phyloP scores from a whole-genome alignment of 2,329 filamentous ascomycete species.

The Volutella citrinella region DNA sequence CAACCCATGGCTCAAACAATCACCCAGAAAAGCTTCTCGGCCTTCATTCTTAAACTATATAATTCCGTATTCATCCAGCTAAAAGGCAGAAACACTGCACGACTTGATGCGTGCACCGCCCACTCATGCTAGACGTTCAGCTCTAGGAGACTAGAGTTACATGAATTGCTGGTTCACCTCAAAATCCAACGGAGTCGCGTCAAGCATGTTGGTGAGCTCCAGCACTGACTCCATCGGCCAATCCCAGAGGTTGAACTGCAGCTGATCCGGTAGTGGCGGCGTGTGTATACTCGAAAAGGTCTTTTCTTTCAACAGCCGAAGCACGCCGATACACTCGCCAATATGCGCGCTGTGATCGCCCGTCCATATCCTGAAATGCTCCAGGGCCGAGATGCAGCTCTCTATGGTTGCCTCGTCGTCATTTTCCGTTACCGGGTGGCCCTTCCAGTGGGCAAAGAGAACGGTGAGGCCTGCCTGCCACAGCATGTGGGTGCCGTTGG shows the following conservation, averaged over 20 bases:
- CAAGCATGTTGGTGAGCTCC: conserved; percentile 22
- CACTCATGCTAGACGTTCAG: too few species aligned
- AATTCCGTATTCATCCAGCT: too few species aligned
- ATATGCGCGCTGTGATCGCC: conserved; percentile 13
- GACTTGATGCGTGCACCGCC: too few species aligned
- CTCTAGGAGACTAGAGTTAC: too few species aligned
- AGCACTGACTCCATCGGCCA: conserved; percentile 25
- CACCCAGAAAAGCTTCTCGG: too few species aligned
- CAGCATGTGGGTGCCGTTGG: conserved; percentile 24
- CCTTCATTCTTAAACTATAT: too few species aligned
- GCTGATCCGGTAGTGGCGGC: conserved; percentile 11
- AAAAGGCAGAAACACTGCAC: too few species aligned
- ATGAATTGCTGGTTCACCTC: conserved; percentile 3
- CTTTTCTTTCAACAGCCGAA: conserved; percentile 17
- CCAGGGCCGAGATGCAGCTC: conserved; percentile 13
- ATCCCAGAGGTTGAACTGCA: conserved; percentile 26
- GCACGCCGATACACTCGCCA: conserved; percentile 17
- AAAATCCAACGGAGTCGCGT: conserved; percentile 21
- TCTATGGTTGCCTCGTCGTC: conserved; percentile 13
- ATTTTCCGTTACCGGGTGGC: conserved; percentile 7
- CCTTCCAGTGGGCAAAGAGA: conserved; percentile 22
- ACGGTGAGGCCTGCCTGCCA: conserved; percentile 24
- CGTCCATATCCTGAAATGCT: conserved; percentile 6
- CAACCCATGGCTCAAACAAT: too few species aligned
- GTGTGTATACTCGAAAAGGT: conserved; percentile 13